phyloP scores from a whole-genome alignment of 345 rosid species.

The Ricinus communis region DNA sequence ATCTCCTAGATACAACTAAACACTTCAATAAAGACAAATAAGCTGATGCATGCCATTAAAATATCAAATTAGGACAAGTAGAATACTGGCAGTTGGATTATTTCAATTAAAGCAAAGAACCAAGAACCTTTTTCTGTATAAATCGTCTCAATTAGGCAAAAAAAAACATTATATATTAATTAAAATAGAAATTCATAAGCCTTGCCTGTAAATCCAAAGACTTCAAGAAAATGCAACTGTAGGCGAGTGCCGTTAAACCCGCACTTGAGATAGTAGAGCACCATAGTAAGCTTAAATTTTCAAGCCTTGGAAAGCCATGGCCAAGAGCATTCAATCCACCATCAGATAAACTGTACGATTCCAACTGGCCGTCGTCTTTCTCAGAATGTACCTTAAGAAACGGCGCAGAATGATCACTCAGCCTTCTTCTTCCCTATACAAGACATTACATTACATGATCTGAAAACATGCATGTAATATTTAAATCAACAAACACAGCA shows the following conservation, averaged over 20 bases:
- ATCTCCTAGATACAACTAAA: not conserved
- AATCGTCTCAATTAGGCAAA: too few species aligned
- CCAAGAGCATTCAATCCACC: slow-evolving; percentile 63
- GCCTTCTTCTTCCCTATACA: slow-evolving; percentile 54
- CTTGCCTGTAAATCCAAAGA: slow-evolving; percentile 84
- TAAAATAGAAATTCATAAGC: not conserved
- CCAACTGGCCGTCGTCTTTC: slow-evolving; percentile 39
- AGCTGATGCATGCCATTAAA: too few species aligned
- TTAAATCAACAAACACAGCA: too few species aligned
- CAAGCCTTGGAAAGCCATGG: slow-evolving; percentile 62
- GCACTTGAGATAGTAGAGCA: slow-evolving; percentile 69
- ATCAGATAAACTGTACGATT: slow-evolving; percentile 62
- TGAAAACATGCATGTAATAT: too few species aligned
- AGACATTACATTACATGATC: not conserved
- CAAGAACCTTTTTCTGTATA: too few species aligned
- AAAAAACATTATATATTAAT: too few species aligned
- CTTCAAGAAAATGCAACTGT: slow-evolving; percentile 55
- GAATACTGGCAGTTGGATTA: too few species aligned
- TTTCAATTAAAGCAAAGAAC: too few species aligned
- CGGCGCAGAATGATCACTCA: slow-evolving; percentile 22
- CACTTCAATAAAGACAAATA: too few species aligned
- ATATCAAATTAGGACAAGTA: too few species aligned
- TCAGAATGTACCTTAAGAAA: slow-evolving; percentile 35
- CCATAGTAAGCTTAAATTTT: slow-evolving; percentile 81
- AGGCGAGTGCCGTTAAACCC: slow-evolving; percentile 65